These are phyloP conservation scores for Setaria viridis DNA, from an alignment of 202 grass and related monocot genomes.

Conservation along the genomic window DNA sequence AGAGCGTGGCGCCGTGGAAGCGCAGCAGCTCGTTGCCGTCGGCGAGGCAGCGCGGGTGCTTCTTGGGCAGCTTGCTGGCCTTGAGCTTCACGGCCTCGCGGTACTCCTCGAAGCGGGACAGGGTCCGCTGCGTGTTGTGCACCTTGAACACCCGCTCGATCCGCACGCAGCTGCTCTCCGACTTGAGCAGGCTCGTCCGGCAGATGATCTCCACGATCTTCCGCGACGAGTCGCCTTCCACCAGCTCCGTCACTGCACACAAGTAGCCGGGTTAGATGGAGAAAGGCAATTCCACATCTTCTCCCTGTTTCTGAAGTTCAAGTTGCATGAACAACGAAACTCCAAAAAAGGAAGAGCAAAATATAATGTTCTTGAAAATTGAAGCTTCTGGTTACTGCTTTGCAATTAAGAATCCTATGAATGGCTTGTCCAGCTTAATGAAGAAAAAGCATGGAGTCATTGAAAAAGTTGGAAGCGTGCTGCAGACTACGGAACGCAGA, in stretches of 20 bases:
- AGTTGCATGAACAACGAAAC: background rate
- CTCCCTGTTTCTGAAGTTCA: background rate
- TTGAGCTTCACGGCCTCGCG: constrained; percentile 83
- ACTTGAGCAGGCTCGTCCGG: constrained; percentile 85
- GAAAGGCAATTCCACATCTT: too few species aligned
- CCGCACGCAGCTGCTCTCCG: constrained; percentile 71
- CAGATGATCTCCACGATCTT: constrained; percentile 99
- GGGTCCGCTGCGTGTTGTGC: constrained; percentile 88
- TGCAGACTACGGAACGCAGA: constrained; percentile 24
- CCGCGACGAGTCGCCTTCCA: constrained; percentile 86
- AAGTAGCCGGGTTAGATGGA: background rate
- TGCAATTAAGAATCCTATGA: constrained; percentile 25
- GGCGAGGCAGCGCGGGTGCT: constrained; percentile 89
- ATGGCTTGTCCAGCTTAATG: background rate
- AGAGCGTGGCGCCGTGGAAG: constrained; percentile 82
- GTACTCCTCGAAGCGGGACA: constrained; percentile 86
- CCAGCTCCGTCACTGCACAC: constrained; percentile 75
- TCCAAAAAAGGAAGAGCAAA: background rate
- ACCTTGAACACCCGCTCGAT: constrained; percentile 93
- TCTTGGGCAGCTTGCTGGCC: constrained; percentile 89
- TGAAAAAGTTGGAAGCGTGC: background rate
- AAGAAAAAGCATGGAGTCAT: constrained; percentile 25
- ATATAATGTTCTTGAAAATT: background rate
- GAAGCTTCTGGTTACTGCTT: too few species aligned
- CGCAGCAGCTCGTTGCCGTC: constrained; percentile 96